phyloP scores from a whole-genome alignment of 2,329 filamentous ascomycete species.

The Fusarium compactum region DNA sequence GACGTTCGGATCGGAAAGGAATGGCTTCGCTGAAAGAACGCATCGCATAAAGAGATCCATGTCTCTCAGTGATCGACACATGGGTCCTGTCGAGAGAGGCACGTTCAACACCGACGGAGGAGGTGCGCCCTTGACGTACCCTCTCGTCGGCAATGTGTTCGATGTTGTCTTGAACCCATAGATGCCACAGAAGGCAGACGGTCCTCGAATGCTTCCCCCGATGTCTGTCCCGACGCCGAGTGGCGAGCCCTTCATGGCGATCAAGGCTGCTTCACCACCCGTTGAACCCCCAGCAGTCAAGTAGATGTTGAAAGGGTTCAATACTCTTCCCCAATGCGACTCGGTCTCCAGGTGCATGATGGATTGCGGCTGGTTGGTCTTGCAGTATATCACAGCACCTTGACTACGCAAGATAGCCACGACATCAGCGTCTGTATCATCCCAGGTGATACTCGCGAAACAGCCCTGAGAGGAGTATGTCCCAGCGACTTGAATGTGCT shows the following conservation, averaged over 20 bases:
- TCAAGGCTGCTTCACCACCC: slow-evolving; percentile 62
- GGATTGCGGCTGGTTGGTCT: slow-evolving; percentile 72
- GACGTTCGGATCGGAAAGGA: slow-evolving; percentile 47
- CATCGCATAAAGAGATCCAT: slow-evolving; percentile 40
- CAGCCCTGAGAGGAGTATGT: slow-evolving; percentile 23
- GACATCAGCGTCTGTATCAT: slow-evolving; percentile 46
- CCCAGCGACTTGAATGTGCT: slow-evolving; percentile 35
- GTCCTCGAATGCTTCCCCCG: slow-evolving; percentile 21
- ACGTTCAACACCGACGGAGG: slow-evolving; percentile 51
- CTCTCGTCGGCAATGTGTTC: slow-evolving; percentile 3
- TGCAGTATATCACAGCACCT: slow-evolving; percentile 75
- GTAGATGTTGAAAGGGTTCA: slow-evolving; percentile 71
- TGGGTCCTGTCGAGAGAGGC: slow-evolving; percentile 36
- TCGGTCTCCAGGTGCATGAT: slow-evolving; percentile 62
- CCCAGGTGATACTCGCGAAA: slow-evolving; percentile 22
- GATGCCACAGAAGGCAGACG: slow-evolving; percentile 24
- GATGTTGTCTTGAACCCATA: slow-evolving; percentile 30
- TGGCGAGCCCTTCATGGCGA: slow-evolving; percentile 49
- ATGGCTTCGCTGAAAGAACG: slow-evolving; percentile 29
- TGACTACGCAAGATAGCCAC: slow-evolving; percentile 68
- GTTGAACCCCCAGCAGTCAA: slow-evolving; percentile 72
- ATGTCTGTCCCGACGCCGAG: slow-evolving; percentile 23
- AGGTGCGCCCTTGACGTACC: slow-evolving; percentile 39
- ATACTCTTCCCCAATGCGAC: slow-evolving; percentile 69
- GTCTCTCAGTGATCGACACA: slow-evolving; percentile 42